These are phyloP conservation scores for Pestalotiopsis sp. DNA, from an alignment of 2,329 filamentous ascomycete species.

Conservation along the genomic window DNA sequence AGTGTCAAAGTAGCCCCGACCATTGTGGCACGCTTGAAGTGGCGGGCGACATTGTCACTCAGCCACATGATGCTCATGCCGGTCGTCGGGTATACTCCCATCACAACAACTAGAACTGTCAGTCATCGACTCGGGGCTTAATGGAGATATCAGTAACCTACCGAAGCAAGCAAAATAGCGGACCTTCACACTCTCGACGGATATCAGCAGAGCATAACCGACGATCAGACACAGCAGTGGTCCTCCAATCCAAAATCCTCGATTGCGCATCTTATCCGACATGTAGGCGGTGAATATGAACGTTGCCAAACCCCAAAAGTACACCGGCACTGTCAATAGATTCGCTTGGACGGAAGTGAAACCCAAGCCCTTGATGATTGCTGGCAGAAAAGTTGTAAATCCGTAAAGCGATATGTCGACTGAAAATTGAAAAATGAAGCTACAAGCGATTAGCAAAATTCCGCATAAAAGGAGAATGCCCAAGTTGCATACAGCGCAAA, in stretches of 20 bases:
- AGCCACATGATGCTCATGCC: constrained; percentile 46
- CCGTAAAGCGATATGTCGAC: constrained; percentile 37
- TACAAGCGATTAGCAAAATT: background rate
- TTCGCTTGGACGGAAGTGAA: constrained; percentile 34
- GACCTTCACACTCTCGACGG: constrained; percentile 28
- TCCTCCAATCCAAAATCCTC: constrained; percentile 25
- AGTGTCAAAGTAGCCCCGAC: constrained; percentile 48
- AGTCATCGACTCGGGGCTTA: background rate
- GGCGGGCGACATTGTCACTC: constrained; percentile 47
- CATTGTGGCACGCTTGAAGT: constrained; percentile 48
- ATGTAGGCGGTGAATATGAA: constrained; percentile 26
- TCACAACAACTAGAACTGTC: constrained; percentile 18
- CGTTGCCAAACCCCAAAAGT: constrained; percentile 24
- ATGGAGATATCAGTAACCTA: constrained; percentile 8
- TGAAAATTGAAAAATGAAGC: constrained; percentile 29
- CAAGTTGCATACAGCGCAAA: constrained; percentile 23
- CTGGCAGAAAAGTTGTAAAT: constrained; percentile 35
- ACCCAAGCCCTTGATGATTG: constrained; percentile 35
- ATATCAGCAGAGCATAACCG: constrained; percentile 30
- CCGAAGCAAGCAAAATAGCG: constrained; percentile 26
- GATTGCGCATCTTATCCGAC: constrained; percentile 26
- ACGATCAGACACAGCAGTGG: constrained; percentile 26
- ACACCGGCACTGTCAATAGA: constrained; percentile 37
- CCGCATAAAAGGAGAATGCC: background rate
- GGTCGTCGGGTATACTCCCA: constrained; percentile 29